These are phyloP conservation scores for Antitrichia curtipendula DNA, from an alignment of 225 moss, liverwort and hornwort species.

Conservation along the genomic window DNA sequence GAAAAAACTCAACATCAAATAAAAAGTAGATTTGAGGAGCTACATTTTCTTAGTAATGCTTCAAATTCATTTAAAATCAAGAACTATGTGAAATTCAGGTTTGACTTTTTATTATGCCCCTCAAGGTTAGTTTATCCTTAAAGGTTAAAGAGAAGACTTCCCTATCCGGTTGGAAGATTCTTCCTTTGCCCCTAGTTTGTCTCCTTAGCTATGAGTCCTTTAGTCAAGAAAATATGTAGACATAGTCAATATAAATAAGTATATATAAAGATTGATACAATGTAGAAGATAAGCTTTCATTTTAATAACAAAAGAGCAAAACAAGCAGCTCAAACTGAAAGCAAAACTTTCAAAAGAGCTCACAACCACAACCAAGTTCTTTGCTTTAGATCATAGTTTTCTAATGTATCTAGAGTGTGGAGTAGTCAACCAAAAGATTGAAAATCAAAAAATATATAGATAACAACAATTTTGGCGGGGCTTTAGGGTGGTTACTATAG, in stretches of 20 bases:
- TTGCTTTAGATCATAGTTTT: background rate
- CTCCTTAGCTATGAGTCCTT: no score
- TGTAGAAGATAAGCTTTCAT: background rate
- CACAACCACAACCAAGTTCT: background rate
- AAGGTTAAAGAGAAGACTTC: background rate
- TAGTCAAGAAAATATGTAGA: no score
- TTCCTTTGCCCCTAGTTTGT: background rate
- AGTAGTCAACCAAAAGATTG: rapidly evolving
- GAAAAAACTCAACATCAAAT: background rate
- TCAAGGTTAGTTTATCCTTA: no score
- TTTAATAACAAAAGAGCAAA: background rate
- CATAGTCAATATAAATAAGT: background rate
- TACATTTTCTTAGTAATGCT: background rate
- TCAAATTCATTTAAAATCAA: background rate
- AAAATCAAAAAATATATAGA: background rate
- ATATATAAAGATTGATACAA: background rate
- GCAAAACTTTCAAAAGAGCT: background rate
- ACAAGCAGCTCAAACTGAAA: rapidly evolving
- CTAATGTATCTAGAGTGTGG: rapidly evolving
- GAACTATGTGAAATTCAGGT: background rate
- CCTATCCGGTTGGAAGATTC: background rate
- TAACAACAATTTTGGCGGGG: rapidly evolving
- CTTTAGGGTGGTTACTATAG: no score
- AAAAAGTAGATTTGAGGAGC: background rate
- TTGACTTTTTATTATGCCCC: background rate